Conservation (phyloP, 164 flowering plant genomes). For the Berberis thunbergii region DNA sequence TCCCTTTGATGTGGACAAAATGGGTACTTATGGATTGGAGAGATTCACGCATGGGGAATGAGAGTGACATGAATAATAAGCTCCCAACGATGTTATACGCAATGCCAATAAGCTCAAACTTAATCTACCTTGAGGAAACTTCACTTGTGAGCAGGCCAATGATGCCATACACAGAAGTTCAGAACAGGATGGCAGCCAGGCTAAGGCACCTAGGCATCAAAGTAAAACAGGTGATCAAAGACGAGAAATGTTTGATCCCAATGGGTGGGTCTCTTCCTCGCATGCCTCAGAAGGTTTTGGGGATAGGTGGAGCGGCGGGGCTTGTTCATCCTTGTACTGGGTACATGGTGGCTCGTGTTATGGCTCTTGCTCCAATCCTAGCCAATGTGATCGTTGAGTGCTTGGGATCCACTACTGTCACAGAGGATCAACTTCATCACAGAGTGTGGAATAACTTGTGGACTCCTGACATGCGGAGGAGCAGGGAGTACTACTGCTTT, state of each 20-base stretch:
- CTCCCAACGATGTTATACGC: conserved; percentile 64
- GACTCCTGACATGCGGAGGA: conserved; percentile 38
- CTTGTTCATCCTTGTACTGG: conserved; percentile 75
- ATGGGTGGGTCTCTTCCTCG: conserved; percentile 86
- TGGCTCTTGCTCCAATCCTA: conserved; percentile 37
- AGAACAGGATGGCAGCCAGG: conserved; percentile 68
- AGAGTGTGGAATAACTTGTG: conserved; percentile 61
- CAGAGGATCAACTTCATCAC: conserved; percentile 40
- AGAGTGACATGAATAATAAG: conserved; percentile 37
- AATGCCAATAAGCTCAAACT: conserved; percentile 52
- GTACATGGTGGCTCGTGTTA: conserved; percentile 50
- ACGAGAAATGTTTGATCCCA: conserved; percentile 74
- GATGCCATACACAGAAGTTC: conserved; percentile 45
- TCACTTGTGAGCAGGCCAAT: conserved; percentile 63
- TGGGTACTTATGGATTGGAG: conserved; percentile 92
- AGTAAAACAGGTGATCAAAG: conserved; percentile 55
- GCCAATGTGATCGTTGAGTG: conserved; percentile 53
- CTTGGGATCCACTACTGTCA: conserved; percentile 64
- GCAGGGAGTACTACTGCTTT: conserved; percentile 53
- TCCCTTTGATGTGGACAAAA: conserved; percentile 67
- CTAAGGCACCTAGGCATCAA: conserved; percentile 60
- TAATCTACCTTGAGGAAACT: conserved; percentile 69
- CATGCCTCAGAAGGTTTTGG: conserved; percentile 56
- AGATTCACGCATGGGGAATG: conserved; percentile 57
- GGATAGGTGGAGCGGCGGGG: conserved; percentile 59